Evolutionary conservation across 371 early-diverging fungal genomes (phyloP).

Genomic region (Mucor sp.): DNA sequence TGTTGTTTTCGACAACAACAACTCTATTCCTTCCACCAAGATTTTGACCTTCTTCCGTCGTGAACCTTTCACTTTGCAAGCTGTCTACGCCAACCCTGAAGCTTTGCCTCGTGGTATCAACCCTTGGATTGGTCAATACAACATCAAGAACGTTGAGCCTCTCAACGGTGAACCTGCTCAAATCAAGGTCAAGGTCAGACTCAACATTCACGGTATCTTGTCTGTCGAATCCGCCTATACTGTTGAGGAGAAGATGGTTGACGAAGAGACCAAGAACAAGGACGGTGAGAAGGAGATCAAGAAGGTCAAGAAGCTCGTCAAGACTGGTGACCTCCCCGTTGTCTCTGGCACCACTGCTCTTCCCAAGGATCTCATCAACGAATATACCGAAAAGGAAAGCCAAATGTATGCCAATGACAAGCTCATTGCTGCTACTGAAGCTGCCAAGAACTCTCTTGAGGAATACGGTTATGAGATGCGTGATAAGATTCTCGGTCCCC

Average conservation of each 20-base stretch:
- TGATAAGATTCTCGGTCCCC: slow-evolving; percentile 75
- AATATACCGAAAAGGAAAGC: slow-evolving; percentile 78
- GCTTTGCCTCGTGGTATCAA: slow-evolving; percentile 72
- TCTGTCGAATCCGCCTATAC: slow-evolving; percentile 85
- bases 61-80: slow-evolving; percentile 82
- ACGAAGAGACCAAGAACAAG: slow-evolving; percentile 66
- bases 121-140: slow-evolving; percentile 73
- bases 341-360: slow-evolving; percentile 63
- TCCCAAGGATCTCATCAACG: slow-evolving; percentile 55
- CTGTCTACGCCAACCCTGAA: slow-evolving; percentile 71
- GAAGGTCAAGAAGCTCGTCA: slow-evolving; percentile 86
- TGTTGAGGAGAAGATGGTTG: slow-evolving; percentile 85
- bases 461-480: slow-evolving; percentile 98
- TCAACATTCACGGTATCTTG: slow-evolving; percentile 85
- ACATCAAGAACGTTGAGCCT: slow-evolving; percentile 59
- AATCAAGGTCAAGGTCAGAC: slow-evolving; percentile 91
- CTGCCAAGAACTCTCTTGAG: slow-evolving; percentile 93
- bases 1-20: slow-evolving; percentile 67
- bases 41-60: slow-evolving; percentile 80
- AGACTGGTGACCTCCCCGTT: slow-evolving; percentile 85
- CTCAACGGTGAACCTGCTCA: slow-evolving; percentile 62
- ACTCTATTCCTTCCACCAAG: slow-evolving; percentile 86
- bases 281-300: slow-evolving; percentile 63
- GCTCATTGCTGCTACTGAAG: slow-evolving; percentile 92
- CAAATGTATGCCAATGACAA: slow-evolving; percentile 87